Percentiles rank a stretch among this genome's conserved stretches.
Conservation (phyloP, 1,284 basidiomycete genomes). For the Tilletiopsis washingtonensis region DNA sequence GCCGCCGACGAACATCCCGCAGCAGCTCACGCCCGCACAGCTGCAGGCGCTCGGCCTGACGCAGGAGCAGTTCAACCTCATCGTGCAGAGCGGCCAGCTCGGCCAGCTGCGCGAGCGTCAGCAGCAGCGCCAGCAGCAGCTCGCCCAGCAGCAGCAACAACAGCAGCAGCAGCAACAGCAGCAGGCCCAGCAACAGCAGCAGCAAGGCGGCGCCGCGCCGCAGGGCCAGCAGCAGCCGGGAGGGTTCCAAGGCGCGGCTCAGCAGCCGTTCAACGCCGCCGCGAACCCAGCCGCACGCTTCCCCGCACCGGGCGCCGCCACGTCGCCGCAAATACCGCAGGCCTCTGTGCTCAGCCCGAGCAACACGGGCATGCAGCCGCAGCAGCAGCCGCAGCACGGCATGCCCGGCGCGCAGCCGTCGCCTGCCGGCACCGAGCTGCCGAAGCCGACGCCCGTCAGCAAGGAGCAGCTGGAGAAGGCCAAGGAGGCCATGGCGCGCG, state of each 20-base stretch:
- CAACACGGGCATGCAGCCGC: no score
- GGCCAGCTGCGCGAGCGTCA: slow-evolving; percentile 1
- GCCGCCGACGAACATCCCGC: background rate
- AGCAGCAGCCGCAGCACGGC: no score
- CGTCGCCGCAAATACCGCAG: no score
- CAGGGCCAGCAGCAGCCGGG: background rate
- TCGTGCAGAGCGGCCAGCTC: background rate
- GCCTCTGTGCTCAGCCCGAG: no score
- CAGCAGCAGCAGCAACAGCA: slow-evolving; percentile 1
- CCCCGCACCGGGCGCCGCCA: no score
- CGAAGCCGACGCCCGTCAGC: slow-evolving; percentile 24
- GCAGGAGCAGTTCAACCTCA: slow-evolving; percentile 3
- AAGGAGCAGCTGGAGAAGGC: slow-evolving; percentile 38
- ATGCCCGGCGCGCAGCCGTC: background rate
- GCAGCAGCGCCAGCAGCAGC: slow-evolving; percentile 3
- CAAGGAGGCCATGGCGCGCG: slow-evolving; percentile 22
- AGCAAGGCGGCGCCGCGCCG: background rate
- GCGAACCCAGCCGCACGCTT: no score
- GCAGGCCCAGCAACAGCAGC: slow-evolving; percentile 1
- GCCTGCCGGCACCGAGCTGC: background rate
- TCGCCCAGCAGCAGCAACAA: slow-evolving; percentile 19
- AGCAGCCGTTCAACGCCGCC: no score
- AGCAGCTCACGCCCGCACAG: slow-evolving; percentile 4
- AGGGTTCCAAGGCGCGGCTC: background rate
- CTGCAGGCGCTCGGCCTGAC: slow-evolving; percentile 2